Evolutionary conservation across 225 moss, liverwort and hornwort genomes (phyloP).

Genomic region (Rhytidiadelphus loreus): DNA sequence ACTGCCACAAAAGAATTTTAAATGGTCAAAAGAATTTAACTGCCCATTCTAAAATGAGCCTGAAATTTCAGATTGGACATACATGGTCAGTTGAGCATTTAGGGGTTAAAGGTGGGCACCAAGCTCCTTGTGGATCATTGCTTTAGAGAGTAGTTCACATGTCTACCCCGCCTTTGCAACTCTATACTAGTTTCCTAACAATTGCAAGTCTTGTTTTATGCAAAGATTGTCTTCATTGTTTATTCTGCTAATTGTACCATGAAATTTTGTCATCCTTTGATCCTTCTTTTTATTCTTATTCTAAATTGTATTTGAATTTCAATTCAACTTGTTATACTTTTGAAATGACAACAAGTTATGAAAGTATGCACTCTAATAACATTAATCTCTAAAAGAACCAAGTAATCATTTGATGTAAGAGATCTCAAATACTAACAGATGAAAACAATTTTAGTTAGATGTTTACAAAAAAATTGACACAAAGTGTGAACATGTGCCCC

Average conservation of each 20-base stretch:
- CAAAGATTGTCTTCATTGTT: not conserved
- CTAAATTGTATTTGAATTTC: not conserved
- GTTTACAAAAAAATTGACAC: too few species aligned
- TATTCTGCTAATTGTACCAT: not conserved
- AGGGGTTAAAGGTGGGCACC: not conserved
- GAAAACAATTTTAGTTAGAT: too few species aligned
- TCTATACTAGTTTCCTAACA: not conserved
- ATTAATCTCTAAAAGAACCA: too few species aligned
- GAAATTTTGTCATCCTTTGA: not conserved
- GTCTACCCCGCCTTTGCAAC: not conserved
- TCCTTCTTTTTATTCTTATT: not conserved
- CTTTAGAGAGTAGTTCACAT: too few species aligned
- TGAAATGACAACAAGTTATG: not conserved
- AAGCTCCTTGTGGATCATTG: not conserved
- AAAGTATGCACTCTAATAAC: not conserved
- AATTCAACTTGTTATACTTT: not conserved
- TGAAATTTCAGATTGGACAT: too few species aligned
- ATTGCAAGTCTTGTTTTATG: not conserved
- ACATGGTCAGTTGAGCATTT: too few species aligned
- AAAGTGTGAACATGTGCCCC: not conserved
- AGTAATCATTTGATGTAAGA: rapidly evolving
- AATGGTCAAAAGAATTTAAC: too few species aligned
- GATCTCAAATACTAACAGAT: too few species aligned
- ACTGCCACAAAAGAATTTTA: too few species aligned
- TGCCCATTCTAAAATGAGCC: too few species aligned